Evolutionary conservation across 371 early-diverging fungal species (phyloP), one percentile per base, ranked within the genome.

Genomic region (Syncephalastrum monosporum): DNA sequence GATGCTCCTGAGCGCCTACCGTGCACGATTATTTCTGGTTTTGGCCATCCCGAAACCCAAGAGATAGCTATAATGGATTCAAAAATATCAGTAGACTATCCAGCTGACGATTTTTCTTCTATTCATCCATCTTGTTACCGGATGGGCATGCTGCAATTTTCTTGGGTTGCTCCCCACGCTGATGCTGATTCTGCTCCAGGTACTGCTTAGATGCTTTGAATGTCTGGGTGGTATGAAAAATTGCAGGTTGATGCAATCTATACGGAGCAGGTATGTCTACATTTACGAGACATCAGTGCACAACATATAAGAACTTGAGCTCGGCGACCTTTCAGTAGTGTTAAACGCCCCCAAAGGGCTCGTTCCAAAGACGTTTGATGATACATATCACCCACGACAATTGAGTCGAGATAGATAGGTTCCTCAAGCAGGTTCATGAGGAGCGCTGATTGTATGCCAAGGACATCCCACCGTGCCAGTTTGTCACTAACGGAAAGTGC

Each of bases 391-490:
- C 87, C 87, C 0, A 91, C 72, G 7, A 77, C 65, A 15, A 94
- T 64, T 0, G 87, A 76, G 1, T 68, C 49, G 1, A 94, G 72
- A 57, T 89, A 90, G n/a, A 94, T 65, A 0, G 95, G 93, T 8
- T 52, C 25, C 15, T 70, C 59, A 15, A 82, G 68, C 3, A 84
- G 42, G 16, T 59, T 43, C 1, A 84, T 73, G 3, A 94, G 66
- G 14, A 92, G 54, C 5, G 86, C 82, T 8, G 91, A 91, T 45
- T 85, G 84, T 4, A 91, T 60, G 0, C 93, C 95, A 21, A 92
- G 69, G 16, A 88, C 82, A 59, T 85, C 87, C 95, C 95, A 94
- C 24, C 84, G 83, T 3, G 92, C 91, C 6, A 94, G 72, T 68
- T 94, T 94, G 72, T 94, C 95, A 63, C 91, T 89, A 57, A 10